A percentile compares a stretch with the other conserved stretches of the same genome.
phyloP scores from a whole-genome alignment of 345 rosid species.

The Populus euphratica region DNA sequence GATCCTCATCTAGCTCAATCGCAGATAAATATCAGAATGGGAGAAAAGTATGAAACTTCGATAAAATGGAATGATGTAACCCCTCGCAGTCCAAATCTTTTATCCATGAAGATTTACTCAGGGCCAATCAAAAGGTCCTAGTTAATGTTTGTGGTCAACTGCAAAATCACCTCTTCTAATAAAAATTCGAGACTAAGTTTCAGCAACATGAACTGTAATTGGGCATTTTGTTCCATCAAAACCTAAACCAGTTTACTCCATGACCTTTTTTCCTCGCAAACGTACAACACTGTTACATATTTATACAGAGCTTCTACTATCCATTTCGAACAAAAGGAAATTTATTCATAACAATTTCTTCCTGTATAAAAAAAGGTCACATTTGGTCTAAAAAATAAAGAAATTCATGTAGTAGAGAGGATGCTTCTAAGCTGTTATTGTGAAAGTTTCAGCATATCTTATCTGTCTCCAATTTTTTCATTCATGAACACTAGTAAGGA shows the following conservation, averaged over 20 bases:
- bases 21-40: background rate
- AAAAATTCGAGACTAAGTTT: background rate
- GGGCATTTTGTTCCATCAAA: background rate
- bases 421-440: background rate
- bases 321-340: background rate
- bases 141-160: background rate
- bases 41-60: conserved; percentile 4
- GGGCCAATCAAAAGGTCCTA: background rate
- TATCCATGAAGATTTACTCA: background rate
- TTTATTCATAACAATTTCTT: background rate
- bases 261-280: background rate
- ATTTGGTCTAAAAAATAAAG: background rate
- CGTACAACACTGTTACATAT: background rate
- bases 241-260: background rate
- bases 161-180: background rate
- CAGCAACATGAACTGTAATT: too few relatives aligned
- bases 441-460: background rate
- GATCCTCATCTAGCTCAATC: conserved; percentile 15
- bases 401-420: background rate
- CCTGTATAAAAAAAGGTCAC: background rate
- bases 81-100: background rate
- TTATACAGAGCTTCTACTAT: background rate
- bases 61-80: background rate
- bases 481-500: background rate
- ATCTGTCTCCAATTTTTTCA: background rate